These are phyloP conservation scores for Boechera stricta DNA, from an alignment of 345 rosid species.

Conservation along the genomic window DNA sequence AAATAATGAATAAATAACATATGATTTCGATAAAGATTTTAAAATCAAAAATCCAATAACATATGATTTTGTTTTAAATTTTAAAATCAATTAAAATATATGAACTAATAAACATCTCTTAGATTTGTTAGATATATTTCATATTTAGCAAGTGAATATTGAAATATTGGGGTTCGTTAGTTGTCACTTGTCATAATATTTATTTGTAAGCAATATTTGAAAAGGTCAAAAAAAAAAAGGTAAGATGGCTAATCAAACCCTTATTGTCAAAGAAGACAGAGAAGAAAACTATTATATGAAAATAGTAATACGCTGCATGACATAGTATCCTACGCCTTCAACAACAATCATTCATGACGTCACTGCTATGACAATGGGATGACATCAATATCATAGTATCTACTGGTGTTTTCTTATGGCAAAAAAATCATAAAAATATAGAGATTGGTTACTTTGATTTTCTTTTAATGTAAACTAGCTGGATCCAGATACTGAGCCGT, in stretches of 20 bases:
- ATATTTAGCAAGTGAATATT: not conserved
- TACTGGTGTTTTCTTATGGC: not conserved
- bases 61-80: too few species aligned
- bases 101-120: too few species aligned
- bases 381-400: not conserved
- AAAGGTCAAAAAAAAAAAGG: not conserved
- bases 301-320: not conserved
- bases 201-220: not conserved
- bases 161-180: not conserved
- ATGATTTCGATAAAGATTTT: too few species aligned
- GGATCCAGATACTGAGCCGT: not conserved
- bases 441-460: not conserved
- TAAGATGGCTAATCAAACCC: not conserved
- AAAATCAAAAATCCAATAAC: too few species aligned
- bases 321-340: not conserved
- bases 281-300: too few species aligned
- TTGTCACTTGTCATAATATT: not conserved
- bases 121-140: too few species aligned
- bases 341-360: slow-evolving; percentile 19
- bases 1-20: too few species aligned
- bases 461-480: not conserved
- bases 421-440: too few species aligned
- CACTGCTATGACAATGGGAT: not conserved
- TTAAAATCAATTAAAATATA: too few species aligned
- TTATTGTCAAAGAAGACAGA: not conserved